Evolutionary conservation across 306 rosid species (phyloP).

Genomic region (Dryas drummondii): DNA sequence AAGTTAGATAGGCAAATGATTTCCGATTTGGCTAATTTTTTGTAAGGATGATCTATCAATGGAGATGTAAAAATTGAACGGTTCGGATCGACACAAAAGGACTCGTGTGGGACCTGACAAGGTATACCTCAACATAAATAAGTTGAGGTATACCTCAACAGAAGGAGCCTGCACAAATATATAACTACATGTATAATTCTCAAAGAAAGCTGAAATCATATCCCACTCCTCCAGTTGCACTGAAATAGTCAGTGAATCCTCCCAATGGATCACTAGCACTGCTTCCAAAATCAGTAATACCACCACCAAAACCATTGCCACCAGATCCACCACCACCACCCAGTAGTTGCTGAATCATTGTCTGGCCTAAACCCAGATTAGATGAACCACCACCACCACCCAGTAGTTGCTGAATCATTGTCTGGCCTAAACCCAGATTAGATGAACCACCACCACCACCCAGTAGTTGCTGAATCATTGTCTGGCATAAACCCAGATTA

Average conservation of each 20-base stretch:
- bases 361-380: not conserved
- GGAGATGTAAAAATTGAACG: no score
- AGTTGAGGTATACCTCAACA: no score
- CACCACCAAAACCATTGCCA: not conserved
- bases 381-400: no score
- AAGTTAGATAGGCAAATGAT: no score
- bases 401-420: not conserved
- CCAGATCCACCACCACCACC: no score
- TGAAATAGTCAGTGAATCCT: not conserved
- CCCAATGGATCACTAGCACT: not conserved
- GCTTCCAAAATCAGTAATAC: not conserved
- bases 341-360: not conserved
- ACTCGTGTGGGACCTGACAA: no score
- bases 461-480: not conserved
- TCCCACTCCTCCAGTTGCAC: not conserved
- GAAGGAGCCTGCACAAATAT: no score
- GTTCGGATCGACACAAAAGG: no score
- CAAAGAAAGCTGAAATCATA: not conserved
- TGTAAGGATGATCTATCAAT: no score
- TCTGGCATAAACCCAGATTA: not conserved
- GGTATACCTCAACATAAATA: no score
- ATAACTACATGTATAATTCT: not conserved
- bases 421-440: not conserved
- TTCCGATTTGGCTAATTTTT: no score
- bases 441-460: no score